phyloP scores from a whole-genome alignment of 306 rosid genomes.

The Cucumis melo region DNA sequence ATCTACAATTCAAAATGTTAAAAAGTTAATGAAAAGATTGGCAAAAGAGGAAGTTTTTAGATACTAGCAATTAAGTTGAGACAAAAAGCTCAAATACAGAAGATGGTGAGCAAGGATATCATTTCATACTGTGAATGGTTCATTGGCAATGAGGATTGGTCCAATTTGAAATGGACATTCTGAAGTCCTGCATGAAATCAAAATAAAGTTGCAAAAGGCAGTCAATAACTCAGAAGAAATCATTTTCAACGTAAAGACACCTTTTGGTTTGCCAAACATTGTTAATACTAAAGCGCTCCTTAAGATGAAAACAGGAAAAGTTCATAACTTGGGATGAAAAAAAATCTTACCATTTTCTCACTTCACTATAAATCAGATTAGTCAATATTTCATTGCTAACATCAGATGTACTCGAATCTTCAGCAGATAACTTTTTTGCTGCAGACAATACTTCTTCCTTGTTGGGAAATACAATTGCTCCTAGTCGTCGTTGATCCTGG shows the following conservation, averaged over 20 bases:
- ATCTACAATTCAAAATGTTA: constrained; percentile 23
- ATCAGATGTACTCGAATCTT: constrained; percentile 37
- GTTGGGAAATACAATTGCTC: constrained; percentile 87
- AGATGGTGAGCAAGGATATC: neutral
- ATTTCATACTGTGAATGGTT: constrained; percentile 66
- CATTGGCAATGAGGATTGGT: constrained; percentile 63
- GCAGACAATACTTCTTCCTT: constrained; percentile 55
- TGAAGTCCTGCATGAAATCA: constrained; percentile 49
- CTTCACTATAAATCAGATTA: constrained; percentile 43
- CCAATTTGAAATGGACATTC: constrained; percentile 72
- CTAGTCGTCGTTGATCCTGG: constrained; percentile 86
- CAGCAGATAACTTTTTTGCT: constrained; percentile 36
- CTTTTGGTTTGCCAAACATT: neutral
- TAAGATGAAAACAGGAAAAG: neutral
- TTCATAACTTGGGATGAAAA: neutral
- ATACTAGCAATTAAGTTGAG: neutral
- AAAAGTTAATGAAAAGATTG: neutral
- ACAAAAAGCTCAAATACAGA: neutral
- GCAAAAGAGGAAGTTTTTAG: neutral
- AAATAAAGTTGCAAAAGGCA: neutral
- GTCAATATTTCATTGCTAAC: constrained; percentile 37
- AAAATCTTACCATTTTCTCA: constrained; percentile 41
- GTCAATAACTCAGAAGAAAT: neutral
- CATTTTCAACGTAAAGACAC: neutral
- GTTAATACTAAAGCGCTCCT: neutral